Evolutionary conservation across 75 land plant species (phyloP).

Genomic region (Chamaecyparis obtusa): DNA sequence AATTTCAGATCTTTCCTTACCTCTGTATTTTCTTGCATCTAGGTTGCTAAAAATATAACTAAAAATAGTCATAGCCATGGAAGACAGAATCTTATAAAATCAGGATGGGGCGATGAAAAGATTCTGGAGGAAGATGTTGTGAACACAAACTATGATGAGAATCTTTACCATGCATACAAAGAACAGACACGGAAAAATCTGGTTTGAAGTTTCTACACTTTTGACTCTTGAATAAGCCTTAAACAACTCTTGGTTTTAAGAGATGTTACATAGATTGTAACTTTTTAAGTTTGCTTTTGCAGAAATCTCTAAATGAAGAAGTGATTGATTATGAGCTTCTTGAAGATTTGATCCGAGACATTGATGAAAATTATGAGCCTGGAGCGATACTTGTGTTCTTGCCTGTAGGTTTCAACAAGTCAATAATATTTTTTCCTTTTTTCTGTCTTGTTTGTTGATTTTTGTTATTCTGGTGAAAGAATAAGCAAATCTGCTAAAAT

Average conservation of each 20-base stretch:
- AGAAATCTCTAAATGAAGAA: slow-evolving; percentile 85
- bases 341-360: slow-evolving; percentile 75
- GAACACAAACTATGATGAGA: slow-evolving; percentile 61
- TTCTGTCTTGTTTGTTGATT: not conserved
- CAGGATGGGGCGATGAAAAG: slow-evolving; percentile 89
- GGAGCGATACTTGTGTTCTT: slow-evolving; percentile 91
- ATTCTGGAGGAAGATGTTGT: slow-evolving; percentile 47
- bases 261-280: not conserved
- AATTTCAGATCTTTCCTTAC: not conserved
- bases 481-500: not conserved
- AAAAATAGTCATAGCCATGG: slow-evolving; percentile 64
- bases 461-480: not conserved
- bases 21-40: slow-evolving; percentile 8
- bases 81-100: slow-evolving; percentile 67
- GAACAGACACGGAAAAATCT: slow-evolving; percentile 72
- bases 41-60: slow-evolving; percentile 35
- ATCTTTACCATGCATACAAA: slow-evolving; percentile 48
- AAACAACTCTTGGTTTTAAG: not conserved
- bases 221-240: not conserved
- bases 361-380: slow-evolving; percentile 62
- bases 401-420: slow-evolving; percentile 52
- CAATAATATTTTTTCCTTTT: not conserved
- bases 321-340: slow-evolving; percentile 92
- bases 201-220: slow-evolving; percentile 27
- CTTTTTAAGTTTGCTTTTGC: slow-evolving; percentile 13